phyloP scores from a whole-genome alignment of 2,329 filamentous ascomycete species.

The Plectosphaerella sp. region DNA sequence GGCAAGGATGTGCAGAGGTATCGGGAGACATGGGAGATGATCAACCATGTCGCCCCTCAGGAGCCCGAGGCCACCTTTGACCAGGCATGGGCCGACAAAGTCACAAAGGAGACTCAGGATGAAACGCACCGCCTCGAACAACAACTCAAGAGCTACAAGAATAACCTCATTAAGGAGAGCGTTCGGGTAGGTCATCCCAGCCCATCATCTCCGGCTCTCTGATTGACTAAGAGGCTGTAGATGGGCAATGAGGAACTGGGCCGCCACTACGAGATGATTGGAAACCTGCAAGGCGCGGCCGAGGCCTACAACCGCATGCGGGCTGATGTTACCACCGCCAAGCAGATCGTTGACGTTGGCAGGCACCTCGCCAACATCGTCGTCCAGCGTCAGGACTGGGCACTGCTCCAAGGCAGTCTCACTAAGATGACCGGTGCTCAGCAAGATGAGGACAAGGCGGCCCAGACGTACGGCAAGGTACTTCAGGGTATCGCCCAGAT shows the following conservation, averaged over 20 bases:
- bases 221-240: slow-evolving; percentile 37
- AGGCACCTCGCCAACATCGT: slow-evolving; percentile 73
- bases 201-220: not conserved
- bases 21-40: slow-evolving; percentile 59
- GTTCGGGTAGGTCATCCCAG: slow-evolving; percentile 62
- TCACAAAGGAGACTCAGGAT: slow-evolving; percentile 59
- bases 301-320: slow-evolving; percentile 85
- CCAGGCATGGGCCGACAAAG: slow-evolving; percentile 68
- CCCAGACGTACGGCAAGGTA: slow-evolving; percentile 48
- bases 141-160: slow-evolving; percentile 89
- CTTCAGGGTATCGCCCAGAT: slow-evolving; percentile 47
- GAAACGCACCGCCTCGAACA: slow-evolving; percentile 75
- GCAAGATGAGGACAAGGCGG: slow-evolving; percentile 40
- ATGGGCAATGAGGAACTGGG: slow-evolving; percentile 95
- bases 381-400: slow-evolving; percentile 75
- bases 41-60: slow-evolving; percentile 58
- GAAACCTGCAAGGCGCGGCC: slow-evolving; percentile 66
- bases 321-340: slow-evolving; percentile 78
- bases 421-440: slow-evolving; percentile 58
- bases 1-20: slow-evolving; percentile 73
- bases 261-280: slow-evolving; percentile 73
- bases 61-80: slow-evolving; percentile 68
- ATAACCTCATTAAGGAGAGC: slow-evolving; percentile 96
- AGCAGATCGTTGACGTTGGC: slow-evolving; percentile 79
- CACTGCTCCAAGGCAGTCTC: slow-evolving; percentile 54